Conservation (phyloP, 257 asterid genomes). For the Fraxinus excelsior region DNA sequence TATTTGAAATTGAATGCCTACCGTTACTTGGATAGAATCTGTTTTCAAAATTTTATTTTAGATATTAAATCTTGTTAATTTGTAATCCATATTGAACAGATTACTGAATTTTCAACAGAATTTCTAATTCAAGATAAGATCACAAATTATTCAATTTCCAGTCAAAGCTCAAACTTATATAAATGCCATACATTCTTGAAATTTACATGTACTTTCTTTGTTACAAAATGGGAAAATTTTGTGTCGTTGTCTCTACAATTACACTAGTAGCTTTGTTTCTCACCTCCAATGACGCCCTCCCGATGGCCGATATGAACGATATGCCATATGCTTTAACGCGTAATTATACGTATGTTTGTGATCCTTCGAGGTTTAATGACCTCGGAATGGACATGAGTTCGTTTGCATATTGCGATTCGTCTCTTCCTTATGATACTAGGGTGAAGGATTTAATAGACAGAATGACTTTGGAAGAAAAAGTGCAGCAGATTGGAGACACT, state of each 20-base stretch:
- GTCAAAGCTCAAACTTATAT: neutral
- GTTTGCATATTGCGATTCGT: slow-evolving; percentile 34
- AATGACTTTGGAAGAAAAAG: slow-evolving; percentile 45
- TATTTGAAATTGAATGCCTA: neutral
- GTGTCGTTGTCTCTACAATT: neutral
- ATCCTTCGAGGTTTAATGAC: slow-evolving; percentile 29
- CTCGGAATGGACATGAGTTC: slow-evolving; percentile 36
- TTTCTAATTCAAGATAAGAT: neutral
- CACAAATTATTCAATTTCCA: neutral
- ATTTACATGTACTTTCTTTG: neutral
- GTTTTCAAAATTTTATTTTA: neutral
- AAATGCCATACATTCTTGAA: neutral
- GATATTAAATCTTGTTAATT: neutral
- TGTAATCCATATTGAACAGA: neutral
- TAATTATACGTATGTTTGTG: slow-evolving; percentile 33
- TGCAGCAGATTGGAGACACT: slow-evolving; percentile 37
- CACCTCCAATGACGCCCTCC: neutral
- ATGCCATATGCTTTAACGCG: neutral
- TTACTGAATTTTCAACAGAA: neutral
- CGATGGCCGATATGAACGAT: slow-evolving; percentile 19
- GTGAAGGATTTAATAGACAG: slow-evolving; percentile 48
- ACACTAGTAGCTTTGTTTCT: neutral
- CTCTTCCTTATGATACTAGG: slow-evolving; percentile 29
- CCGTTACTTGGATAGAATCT: neutral
- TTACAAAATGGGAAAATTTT: neutral